Conservation (phyloP, 2,329 filamentous ascomycete species). For the Xylaria sp. region DNA sequence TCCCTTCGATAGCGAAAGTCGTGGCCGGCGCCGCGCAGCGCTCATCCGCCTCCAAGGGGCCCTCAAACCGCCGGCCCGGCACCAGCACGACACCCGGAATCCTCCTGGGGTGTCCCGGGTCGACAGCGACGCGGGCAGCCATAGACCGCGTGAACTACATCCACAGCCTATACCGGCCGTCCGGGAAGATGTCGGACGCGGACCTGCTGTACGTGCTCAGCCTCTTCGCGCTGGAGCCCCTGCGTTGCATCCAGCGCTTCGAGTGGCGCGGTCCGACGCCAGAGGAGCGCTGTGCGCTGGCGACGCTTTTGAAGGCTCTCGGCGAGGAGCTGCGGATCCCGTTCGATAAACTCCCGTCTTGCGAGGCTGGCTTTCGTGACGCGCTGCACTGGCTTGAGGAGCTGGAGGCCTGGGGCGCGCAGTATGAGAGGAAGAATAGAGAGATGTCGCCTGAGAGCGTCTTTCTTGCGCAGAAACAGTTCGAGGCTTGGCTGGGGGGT, state of each 20-base stretch:
- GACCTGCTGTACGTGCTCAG: conserved; percentile 34
- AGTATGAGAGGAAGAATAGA: conserved; percentile 27
- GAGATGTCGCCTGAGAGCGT: conserved; percentile 19
- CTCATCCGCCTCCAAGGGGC: background rate
- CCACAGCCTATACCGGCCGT: conserved; percentile 31
- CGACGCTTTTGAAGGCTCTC: conserved; percentile 29
- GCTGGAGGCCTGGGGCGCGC: conserved; percentile 27
- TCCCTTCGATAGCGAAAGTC: conserved; percentile 34
- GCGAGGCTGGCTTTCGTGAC: conserved; percentile 10
- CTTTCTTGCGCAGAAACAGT: conserved; percentile 15
- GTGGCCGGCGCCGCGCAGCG: conserved; percentile 20
- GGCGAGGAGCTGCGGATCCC: conserved; percentile 29
- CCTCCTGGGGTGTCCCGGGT: conserved; percentile 19
- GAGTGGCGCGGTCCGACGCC: conserved; percentile 23
- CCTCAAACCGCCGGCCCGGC: background rate
- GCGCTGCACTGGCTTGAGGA: conserved; percentile 36
- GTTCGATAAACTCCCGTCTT: conserved; percentile 15
- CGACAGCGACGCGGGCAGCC: conserved; percentile 12
- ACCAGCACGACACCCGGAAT: conserved; percentile 13
- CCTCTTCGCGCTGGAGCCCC: conserved; percentile 22
- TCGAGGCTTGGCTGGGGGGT: conserved; percentile 16
- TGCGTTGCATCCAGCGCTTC: conserved; percentile 27
- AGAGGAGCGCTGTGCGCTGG: conserved; percentile 30
- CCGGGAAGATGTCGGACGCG: conserved; percentile 34
- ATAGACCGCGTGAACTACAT: conserved; percentile 33